A percentile compares a stretch with the other conserved stretches of the same genome.
Evolutionary conservation across 2,329 filamentous ascomycete species (phyloP).

Genomic region (Xylariales sp.): DNA sequence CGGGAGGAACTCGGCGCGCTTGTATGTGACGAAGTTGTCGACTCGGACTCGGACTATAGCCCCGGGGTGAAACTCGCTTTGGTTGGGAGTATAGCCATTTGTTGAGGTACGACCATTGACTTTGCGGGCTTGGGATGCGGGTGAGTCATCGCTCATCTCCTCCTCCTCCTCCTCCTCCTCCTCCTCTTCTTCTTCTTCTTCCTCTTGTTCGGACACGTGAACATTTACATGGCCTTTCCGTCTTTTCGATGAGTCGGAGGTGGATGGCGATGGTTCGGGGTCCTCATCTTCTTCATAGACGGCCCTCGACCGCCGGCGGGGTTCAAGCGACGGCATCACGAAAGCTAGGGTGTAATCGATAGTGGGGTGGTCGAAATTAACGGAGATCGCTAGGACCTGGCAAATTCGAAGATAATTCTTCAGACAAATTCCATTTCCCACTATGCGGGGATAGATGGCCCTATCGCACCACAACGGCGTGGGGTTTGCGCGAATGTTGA

Average conservation of each 20-base stretch:
- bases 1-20: constrained; percentile 87
- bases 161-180: constrained; percentile 18
- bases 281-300: constrained; percentile 54
- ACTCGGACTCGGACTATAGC: constrained; percentile 90
- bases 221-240: constrained; percentile 33
- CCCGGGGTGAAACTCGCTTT: constrained; percentile 71
- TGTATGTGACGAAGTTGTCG: constrained; percentile 94
- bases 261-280: constrained; percentile 46
- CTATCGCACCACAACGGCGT: neutral
- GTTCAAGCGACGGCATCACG: constrained; percentile 47
- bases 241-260: constrained; percentile 46
- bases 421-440: constrained; percentile 8
- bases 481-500: neutral
- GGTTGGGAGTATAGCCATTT: constrained; percentile 15
- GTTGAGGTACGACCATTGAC: constrained; percentile 35
- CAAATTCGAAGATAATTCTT: neutral
- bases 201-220: constrained; percentile 26
- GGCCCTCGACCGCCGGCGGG: constrained; percentile 58
- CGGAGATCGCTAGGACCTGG: neutral
- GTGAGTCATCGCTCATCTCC: constrained; percentile 32
- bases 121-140: constrained; percentile 11
- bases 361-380: neutral
- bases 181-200: neutral
- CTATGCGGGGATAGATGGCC: neutral
- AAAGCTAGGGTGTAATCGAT: neutral